Conservation (phyloP, 306 rosid species). For the Vicia faba region DNA sequence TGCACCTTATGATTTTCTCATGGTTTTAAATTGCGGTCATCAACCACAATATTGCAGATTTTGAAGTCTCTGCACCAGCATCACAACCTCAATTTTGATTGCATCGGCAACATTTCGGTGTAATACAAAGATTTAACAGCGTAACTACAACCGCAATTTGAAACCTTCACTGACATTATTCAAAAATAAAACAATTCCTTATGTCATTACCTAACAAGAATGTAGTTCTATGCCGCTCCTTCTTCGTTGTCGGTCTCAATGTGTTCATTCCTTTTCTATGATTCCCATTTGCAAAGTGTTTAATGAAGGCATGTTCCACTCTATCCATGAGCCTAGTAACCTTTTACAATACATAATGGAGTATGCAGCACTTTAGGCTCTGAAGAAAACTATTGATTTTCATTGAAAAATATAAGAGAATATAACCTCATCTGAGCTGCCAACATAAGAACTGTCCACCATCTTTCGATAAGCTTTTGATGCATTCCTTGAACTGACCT, state of each 20-base stretch:
- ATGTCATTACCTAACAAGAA: slow-evolving; percentile 37
- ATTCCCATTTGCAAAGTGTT: slow-evolving; percentile 45
- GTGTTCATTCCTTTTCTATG: slow-evolving; percentile 40
- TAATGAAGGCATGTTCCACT: slow-evolving; percentile 63
- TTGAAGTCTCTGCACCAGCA: not conserved
- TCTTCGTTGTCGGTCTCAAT: slow-evolving; percentile 35
- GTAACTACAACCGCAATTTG: not conserved
- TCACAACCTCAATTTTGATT: not conserved
- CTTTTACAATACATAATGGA: slow-evolving; percentile 40
- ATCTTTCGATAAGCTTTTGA: slow-evolving; percentile 62
- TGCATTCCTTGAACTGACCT: slow-evolving; percentile 48
- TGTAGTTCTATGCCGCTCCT: slow-evolving; percentile 29
- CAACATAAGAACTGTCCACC: slow-evolving; percentile 67
- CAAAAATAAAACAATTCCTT: not conserved
- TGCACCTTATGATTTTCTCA: not conserved
- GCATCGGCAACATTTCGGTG: not conserved
- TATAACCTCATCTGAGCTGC: slow-evolving; percentile 57
- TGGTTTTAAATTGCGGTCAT: not conserved
- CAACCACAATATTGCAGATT: not conserved
- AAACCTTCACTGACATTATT: too few species aligned
- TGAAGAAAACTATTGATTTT: not conserved
- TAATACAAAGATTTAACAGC: not conserved
- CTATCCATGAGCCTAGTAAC: slow-evolving; percentile 64
- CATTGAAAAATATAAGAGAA: slow-evolving; percentile 14
- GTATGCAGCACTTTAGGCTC: slow-evolving; percentile 10